Conservation (phyloP, 345 rosid species). For the Abelmoschus esculentus region DNA sequence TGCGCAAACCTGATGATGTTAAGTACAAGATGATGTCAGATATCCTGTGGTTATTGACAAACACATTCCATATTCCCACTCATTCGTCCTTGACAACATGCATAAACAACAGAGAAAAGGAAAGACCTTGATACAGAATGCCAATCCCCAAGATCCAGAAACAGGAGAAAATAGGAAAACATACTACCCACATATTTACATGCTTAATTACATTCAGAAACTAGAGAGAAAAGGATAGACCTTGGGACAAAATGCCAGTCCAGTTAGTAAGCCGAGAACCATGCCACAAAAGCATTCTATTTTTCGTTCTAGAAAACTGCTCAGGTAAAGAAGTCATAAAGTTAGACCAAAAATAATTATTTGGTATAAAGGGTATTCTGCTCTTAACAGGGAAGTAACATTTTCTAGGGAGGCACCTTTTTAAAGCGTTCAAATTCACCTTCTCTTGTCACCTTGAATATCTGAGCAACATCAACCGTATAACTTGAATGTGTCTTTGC, state of each 20-base stretch:
- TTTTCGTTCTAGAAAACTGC: slow-evolving; percentile 53
- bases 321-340: slow-evolving; percentile 6
- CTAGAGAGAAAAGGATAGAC: slow-evolving; percentile 28
- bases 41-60: slow-evolving; percentile 1
- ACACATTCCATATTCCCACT: not conserved
- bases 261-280: slow-evolving; percentile 94
- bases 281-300: slow-evolving; percentile 91
- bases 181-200: not conserved
- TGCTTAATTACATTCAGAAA: not conserved
- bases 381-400: not conserved
- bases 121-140: slow-evolving; percentile 73
- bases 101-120: slow-evolving; percentile 10
- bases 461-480: slow-evolving; percentile 57
- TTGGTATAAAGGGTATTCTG: not conserved
- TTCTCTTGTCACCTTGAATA: slow-evolving; percentile 56
- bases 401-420: slow-evolving; percentile 35
- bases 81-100: not conserved
- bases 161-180: not conserved
- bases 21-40: slow-evolving; percentile 15
- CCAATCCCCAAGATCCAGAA: slow-evolving; percentile 46
- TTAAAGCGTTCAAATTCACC: slow-evolving; percentile 53
- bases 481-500: slow-evolving; percentile 79
- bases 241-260: slow-evolving; percentile 97
- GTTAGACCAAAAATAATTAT: not conserved
- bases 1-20: slow-evolving; percentile 58